A percentile compares a stretch with the other conserved stretches of the same genome.
phyloP scores from a whole-genome alignment of 2,329 filamentous ascomycete genomes.

The Diaporthe australafricana region DNA sequence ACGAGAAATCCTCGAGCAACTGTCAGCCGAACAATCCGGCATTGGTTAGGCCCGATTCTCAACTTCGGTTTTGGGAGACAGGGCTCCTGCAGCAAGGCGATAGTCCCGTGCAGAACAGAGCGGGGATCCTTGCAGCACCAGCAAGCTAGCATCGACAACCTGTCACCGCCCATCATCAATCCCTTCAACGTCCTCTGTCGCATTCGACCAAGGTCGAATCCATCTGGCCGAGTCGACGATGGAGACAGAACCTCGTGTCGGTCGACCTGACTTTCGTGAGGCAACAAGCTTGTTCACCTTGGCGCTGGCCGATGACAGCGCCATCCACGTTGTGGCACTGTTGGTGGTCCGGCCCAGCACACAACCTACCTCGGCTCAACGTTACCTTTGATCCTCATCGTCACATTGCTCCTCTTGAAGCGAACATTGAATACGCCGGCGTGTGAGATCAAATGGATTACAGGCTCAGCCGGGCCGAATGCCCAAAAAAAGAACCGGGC shows the following conservation, averaged over 20 bases:
- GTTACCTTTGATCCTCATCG: conserved; percentile 23
- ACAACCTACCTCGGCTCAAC: conserved; percentile 3
- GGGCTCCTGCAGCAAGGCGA: conserved; percentile 28
- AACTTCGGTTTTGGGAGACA: conserved; percentile 28
- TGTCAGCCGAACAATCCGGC: conserved; percentile 31
- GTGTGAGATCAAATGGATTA: background rate
- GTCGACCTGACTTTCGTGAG: background rate
- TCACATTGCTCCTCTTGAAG: background rate
- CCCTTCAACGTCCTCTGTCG: background rate
- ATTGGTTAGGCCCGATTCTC: conserved; percentile 31
- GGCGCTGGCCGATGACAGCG: background rate
- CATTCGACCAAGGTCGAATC: background rate
- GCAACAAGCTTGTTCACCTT: background rate
- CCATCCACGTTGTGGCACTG: background rate
- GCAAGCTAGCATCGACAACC: background rate
- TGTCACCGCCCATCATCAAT: conserved; percentile 15
- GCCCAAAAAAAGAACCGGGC: conserved; percentile 14
- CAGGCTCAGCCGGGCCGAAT: conserved; percentile 14
- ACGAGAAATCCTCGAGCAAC: conserved; percentile 29
- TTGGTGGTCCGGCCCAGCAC: background rate
- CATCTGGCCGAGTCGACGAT: background rate
- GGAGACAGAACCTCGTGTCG: background rate
- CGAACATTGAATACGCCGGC: background rate
- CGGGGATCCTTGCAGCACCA: conserved; percentile 29
- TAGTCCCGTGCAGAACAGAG: background rate